phyloP scores from a whole-genome alignment of 164 flowering plant genomes.

The Sextonia rubra region DNA sequence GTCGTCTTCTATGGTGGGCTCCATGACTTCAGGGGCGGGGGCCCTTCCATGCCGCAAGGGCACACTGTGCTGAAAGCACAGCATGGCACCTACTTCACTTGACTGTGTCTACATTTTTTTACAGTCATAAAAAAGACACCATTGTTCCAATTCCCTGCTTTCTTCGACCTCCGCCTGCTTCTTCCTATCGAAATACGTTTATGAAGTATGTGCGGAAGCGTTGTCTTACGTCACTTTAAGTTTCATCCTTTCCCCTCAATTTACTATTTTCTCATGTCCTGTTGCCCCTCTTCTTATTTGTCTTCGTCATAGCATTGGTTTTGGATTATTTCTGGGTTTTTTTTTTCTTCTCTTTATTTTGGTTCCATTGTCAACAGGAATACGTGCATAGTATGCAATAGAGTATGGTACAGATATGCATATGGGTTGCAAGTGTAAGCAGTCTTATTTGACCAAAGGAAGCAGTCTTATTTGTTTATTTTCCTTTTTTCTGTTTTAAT shows the following conservation, averaged over 20 bases:
- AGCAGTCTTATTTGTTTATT: neutral
- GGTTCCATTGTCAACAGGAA: conserved; percentile 13
- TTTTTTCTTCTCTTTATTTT: conserved; percentile 13
- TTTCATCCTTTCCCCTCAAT: conserved; percentile 6
- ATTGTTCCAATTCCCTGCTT: neutral
- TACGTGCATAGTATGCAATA: conserved; percentile 25
- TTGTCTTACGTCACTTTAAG: conserved; percentile 17
- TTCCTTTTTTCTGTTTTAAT: neutral
- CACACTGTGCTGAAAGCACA: conserved; percentile 29
- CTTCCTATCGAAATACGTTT: conserved; percentile 21
- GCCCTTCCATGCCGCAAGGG: conserved; percentile 68
- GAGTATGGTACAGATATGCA: neutral
- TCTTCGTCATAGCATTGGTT: conserved; percentile 14
- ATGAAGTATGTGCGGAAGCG: conserved; percentile 61
- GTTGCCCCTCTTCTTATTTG: neutral
- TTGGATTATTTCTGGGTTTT: conserved; percentile 19
- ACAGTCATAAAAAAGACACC: conserved; percentile 26
- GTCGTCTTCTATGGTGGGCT: conserved; percentile 79
- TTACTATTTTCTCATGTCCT: neutral
- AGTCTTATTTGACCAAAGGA: conserved; percentile 4
- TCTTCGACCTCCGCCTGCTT: conserved; percentile 75
- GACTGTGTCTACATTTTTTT: conserved; percentile 54
- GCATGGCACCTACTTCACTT: neutral
- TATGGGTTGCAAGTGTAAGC: conserved; percentile 4
- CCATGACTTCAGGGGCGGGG: conserved; percentile 78